Percentiles rank a stretch among this genome's conserved stretches.
phyloP scores from a whole-genome alignment of 2,329 filamentous ascomycete genomes.

The Parastagonospora nodorum region DNA sequence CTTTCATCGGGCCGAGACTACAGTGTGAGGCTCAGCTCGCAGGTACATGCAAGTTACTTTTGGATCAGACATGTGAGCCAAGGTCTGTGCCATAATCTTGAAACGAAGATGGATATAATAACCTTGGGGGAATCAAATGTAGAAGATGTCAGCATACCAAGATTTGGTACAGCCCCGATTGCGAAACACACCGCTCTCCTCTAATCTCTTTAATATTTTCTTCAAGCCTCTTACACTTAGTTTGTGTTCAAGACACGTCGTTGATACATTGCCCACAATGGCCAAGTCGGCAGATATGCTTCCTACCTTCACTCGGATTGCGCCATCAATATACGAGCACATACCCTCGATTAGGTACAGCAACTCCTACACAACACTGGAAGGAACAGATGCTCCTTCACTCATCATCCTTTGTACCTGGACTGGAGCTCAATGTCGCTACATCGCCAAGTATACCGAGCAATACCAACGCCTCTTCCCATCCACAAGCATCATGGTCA shows the following conservation, averaged over 20 bases:
- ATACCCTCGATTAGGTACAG: constrained; percentile 2
- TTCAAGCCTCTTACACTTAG: too few relatives aligned
- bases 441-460: constrained; percentile 31
- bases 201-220: too few relatives aligned
- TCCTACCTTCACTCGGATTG: constrained; percentile 18
- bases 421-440: constrained; percentile 31
- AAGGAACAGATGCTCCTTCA: constrained; percentile 12
- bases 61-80: too few relatives aligned
- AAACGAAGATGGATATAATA: too few relatives aligned
- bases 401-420: constrained; percentile 35
- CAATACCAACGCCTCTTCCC: constrained; percentile 32
- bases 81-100: too few relatives aligned
- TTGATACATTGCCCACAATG: constrained; percentile 1
- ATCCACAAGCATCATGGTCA: constrained; percentile 28
- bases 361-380: not conserved
- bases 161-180: too few relatives aligned
- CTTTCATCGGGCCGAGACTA: not conserved
- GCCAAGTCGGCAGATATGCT: constrained; percentile 1
- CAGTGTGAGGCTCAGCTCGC: not conserved
- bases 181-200: too few relatives aligned
- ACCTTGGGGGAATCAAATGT: too few relatives aligned
- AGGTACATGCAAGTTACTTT: too few relatives aligned
- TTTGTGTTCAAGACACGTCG: too few relatives aligned
- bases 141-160: too few relatives aligned
- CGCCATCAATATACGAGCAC: constrained; percentile 22